Base-by-base conservation (phyloP, 768 basidiomycete species). In the Russula emetica region DNA sequence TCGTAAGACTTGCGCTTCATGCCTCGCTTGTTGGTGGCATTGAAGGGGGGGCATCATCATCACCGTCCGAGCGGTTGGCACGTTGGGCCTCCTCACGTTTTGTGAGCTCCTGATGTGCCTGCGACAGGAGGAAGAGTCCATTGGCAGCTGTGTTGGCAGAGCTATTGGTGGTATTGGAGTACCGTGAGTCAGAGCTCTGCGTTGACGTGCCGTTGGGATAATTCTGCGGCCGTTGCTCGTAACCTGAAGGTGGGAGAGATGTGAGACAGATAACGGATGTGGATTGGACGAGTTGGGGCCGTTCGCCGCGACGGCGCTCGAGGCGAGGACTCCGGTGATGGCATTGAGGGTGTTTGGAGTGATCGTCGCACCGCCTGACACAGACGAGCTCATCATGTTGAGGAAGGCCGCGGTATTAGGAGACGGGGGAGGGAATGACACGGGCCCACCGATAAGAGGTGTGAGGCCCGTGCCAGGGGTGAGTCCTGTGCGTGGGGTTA, bases 61-160 rank as follows among this genome's bases (percentile, higher is more conserved):
- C 70, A 7, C 66, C 69, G 20, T 61, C 59, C 9, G 73, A 72
- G 60, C 73, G 76, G 62, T 76, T 77, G 55, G 85, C 83, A 68
- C 86, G 82, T 72, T 88, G 85, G 0, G 87, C 86, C 73, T 92
- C 90, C 75, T 96, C 94, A n/a, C 92, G 85, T 77, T 95, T 96
- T 42, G 91, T 92, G 64, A 97, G 85, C 79, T 96, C 94, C 74
- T 97, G 94, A 72, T 97, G 94, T 30, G 94, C 95, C 76, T 98
- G 94, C 1, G 87, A 89, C 58, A 98, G 85, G 54, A 98, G 80
- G 77, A 95, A 98, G 52, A 98, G 84, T 30, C 95, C 94, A 72
- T 96, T 97, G 57, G 93, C 89, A 59, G 93, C 92, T 22, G 84
- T 80, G 58, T 75, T 82, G 2, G 92, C 80, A 10, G 88, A 83